Evolutionary conservation across 352 stramenopile species (phyloP).

Genomic region (Hyaloperonospora brassicae): DNA sequence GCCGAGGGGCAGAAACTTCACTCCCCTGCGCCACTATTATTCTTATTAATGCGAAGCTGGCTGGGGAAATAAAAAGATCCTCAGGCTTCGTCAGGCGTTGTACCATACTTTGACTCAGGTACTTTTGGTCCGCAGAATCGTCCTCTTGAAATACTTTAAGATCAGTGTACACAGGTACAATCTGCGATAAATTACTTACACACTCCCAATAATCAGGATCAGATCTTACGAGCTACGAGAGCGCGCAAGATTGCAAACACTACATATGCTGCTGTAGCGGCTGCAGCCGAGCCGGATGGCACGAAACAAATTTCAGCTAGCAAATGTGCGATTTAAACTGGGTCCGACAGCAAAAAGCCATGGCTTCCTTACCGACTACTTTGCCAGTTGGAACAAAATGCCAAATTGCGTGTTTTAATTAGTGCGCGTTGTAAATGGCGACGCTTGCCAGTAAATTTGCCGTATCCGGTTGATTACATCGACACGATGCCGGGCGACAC

Average conservation of each 20-base stretch:
- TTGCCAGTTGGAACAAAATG: neutral
- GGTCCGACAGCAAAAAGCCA: neutral
- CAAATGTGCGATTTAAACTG: neutral
- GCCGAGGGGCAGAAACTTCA: neutral
- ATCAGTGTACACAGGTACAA: neutral
- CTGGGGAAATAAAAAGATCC: neutral
- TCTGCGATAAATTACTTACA: neutral
- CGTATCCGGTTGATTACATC: too few relatives aligned
- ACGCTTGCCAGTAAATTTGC: neutral
- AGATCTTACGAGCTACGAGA: neutral
- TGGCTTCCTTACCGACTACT: neutral
- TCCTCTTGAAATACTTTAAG: too few relatives aligned
- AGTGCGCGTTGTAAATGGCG: neutral
- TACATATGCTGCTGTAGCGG: neutral
- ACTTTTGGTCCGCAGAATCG: too few relatives aligned
- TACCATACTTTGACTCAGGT: too few relatives aligned
- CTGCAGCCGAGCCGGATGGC: neutral
- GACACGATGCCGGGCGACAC: neutral
- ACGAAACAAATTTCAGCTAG: too few relatives aligned
- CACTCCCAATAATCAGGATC: neutral
- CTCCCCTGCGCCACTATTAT: neutral
- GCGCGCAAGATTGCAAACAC: neutral
- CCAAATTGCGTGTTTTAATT: neutral
- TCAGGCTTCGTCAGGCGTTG: too few relatives aligned
- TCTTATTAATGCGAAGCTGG: neutral